phyloP scores from a whole-genome alignment of 768 basidiomycete genomes.

The Mycena albidolilacea region DNA sequence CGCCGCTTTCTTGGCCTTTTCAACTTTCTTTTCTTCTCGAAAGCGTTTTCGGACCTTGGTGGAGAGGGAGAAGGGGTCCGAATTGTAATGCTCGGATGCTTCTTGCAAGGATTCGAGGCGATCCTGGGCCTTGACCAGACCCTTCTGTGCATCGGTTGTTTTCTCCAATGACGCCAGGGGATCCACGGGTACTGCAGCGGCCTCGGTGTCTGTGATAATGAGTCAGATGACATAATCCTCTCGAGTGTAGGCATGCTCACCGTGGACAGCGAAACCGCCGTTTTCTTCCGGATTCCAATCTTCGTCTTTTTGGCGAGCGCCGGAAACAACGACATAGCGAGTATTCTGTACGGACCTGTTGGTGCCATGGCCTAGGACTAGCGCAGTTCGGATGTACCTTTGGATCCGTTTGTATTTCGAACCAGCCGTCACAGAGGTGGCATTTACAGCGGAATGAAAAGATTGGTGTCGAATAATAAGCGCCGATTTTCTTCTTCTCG shows the following conservation, averaged over 20 bases:
- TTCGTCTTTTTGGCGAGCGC: constrained; percentile 95
- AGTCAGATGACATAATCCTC: not conserved
- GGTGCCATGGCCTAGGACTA: not conserved
- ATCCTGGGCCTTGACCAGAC: constrained; percentile 80
- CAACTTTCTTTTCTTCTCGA: constrained; percentile 88
- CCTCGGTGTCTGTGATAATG: constrained; percentile 73
- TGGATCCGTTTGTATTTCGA: constrained; percentile 97
- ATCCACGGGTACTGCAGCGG: constrained; percentile 74
- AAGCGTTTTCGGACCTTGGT: constrained; percentile 83
- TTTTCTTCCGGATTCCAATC: constrained; percentile 98
- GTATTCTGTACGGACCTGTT: constrained; percentile 77
- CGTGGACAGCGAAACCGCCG: constrained; percentile 92
- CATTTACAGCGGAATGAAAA: constrained; percentile 98
- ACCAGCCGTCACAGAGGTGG: constrained; percentile 96
- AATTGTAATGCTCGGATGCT: constrained; percentile 82
- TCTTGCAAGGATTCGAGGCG: constrained; percentile 86
- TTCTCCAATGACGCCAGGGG: constrained; percentile 93
- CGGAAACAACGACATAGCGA: constrained; percentile 91
- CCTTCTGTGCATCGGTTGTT: constrained; percentile 82
- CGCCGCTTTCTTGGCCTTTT: constrained; percentile 73
- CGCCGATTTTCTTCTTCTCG: constrained; percentile 97
- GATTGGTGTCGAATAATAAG: constrained; percentile 95
- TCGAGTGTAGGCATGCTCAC: constrained; percentile 55
- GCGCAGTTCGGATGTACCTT: constrained; percentile 69
- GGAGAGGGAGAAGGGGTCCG: constrained; percentile 91